These are phyloP conservation scores for Oryza australiensis DNA, from an alignment of 176 grass and related monocot species.

Conservation along the genomic window DNA sequence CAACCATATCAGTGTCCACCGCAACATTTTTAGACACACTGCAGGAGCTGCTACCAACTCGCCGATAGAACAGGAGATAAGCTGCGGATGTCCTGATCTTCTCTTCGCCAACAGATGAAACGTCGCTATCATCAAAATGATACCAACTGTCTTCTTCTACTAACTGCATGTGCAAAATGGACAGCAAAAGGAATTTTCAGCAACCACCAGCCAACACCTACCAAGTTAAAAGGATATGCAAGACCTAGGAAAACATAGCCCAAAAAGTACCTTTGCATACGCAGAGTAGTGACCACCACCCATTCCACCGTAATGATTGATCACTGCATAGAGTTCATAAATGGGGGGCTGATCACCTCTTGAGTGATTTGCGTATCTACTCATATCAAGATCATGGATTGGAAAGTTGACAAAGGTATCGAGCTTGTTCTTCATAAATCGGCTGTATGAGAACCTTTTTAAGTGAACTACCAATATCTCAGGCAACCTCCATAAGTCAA, in stretches of 20 bases:
- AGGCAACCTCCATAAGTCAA: slow-evolving; percentile 95
- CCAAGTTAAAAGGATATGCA: background rate
- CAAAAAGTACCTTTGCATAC: slow-evolving; percentile 74
- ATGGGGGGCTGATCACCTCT: slow-evolving; percentile 8
- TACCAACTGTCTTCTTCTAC: slow-evolving; percentile 88
- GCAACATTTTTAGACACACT: slow-evolving; percentile 23
- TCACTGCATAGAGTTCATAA: slow-evolving; percentile 95
- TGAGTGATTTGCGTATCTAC: slow-evolving; percentile 56
- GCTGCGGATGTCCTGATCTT: slow-evolving; percentile 79
- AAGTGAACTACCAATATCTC: slow-evolving; percentile 96
- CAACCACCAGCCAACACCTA: background rate
- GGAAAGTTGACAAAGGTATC: slow-evolving; percentile 97
- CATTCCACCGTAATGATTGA: slow-evolving; percentile 93
- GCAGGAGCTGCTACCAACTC: slow-evolving; percentile 43
- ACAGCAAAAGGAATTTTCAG: slow-evolving; percentile 23
- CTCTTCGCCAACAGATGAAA: slow-evolving; percentile 74
- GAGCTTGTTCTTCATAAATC: slow-evolving; percentile 94
- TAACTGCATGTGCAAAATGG: slow-evolving; percentile 49
- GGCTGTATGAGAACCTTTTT: slow-evolving; percentile 97
- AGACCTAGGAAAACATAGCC: background rate
- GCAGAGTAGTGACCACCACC: slow-evolving; percentile 98
- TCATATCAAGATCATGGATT: slow-evolving; percentile 81
- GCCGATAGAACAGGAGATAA: slow-evolving; percentile 89
- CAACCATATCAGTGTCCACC: slow-evolving; percentile 45
- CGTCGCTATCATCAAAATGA: slow-evolving; percentile 97